phyloP scores from a whole-genome alignment of 169 alveolate species.

The Eimeria falciformis region DNA sequence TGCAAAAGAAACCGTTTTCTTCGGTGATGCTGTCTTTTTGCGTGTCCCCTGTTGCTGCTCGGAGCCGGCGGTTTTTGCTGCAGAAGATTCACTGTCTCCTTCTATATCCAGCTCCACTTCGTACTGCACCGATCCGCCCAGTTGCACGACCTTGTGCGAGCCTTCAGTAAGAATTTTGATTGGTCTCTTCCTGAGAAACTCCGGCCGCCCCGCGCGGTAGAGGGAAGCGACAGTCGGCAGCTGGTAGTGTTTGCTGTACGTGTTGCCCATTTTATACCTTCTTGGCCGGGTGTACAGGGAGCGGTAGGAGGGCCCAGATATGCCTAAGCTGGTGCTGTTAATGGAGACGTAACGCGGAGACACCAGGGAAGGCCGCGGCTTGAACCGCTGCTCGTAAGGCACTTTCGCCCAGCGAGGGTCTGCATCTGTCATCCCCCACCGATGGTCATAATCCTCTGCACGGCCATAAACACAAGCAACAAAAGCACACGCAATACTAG shows the following conservation, averaged over 20 bases:
- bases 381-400: neutral
- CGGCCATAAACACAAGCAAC: neutral
- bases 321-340: neutral
- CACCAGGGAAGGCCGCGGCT: slow-evolving; percentile 25
- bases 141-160: neutral
- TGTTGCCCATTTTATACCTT: slow-evolving; percentile 9
- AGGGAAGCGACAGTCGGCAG: slow-evolving; percentile 46
- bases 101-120: too few species aligned
- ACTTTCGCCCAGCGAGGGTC: slow-evolving; percentile 19
- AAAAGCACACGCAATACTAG: neutral
- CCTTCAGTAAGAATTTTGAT: slow-evolving; percentile 25
- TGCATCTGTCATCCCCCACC: neutral
- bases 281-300: slow-evolving; percentile 16
- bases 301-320: slow-evolving; percentile 13
- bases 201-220: slow-evolving; percentile 5
- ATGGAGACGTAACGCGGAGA: neutral
- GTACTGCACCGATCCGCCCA: too few species aligned
- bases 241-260: slow-evolving; percentile 33
- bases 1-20: too few species aligned
- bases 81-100: too few species aligned
- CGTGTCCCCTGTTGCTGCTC: too few species aligned
- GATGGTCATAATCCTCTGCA: slow-evolving; percentile 26
- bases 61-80: too few species aligned
- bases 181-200: slow-evolving; percentile 20
- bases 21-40: too few species aligned